phyloP scores from a whole-genome alignment of 2,329 filamentous ascomycete species.

The Xylariaceae sp. region DNA sequence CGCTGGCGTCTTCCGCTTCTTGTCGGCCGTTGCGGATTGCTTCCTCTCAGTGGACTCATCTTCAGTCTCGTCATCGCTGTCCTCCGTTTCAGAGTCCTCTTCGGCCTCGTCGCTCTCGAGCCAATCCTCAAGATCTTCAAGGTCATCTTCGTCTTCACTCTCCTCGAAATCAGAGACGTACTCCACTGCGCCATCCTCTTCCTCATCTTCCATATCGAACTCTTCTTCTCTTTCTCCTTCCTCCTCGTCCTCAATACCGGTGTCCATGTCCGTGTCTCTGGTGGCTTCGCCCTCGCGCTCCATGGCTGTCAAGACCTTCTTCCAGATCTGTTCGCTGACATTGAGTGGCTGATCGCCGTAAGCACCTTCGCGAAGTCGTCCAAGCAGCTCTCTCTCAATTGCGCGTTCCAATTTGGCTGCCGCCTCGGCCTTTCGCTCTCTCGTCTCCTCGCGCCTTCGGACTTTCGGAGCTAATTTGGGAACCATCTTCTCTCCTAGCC shows the following conservation, averaged over 20 bases:
- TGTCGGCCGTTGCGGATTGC: slow-evolving; percentile 43
- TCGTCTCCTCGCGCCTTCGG: slow-evolving; percentile 67
- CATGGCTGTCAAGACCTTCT: slow-evolving; percentile 88
- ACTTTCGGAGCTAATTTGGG: slow-evolving; percentile 91
- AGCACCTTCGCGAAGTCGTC: slow-evolving; percentile 84
- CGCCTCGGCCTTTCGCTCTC: slow-evolving; percentile 73
- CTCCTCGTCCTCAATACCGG: slow-evolving; percentile 78
- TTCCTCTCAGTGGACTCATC: slow-evolving; percentile 51
- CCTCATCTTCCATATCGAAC: slow-evolving; percentile 57
- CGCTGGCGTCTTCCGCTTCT: slow-evolving; percentile 40
- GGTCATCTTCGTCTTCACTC: slow-evolving; percentile 75
- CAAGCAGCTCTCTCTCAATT: slow-evolving; percentile 92
- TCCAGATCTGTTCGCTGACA: slow-evolving; percentile 93
- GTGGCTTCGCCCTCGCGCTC: slow-evolving; percentile 82
- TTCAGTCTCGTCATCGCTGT: slow-evolving; percentile 40
- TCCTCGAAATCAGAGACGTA: slow-evolving; percentile 91
- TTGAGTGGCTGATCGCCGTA: slow-evolving; percentile 95
- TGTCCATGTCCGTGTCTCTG: slow-evolving; percentile 83
- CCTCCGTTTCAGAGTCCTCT: slow-evolving; percentile 57
- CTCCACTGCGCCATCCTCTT: slow-evolving; percentile 78
- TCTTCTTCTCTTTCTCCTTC: slow-evolving; percentile 65
- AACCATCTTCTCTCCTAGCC: slow-evolving; percentile 83
- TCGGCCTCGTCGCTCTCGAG: slow-evolving; percentile 68
- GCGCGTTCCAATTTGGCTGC: slow-evolving; percentile 93
- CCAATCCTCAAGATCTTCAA: slow-evolving; percentile 88